Base-by-base conservation (phyloP, 768 basidiomycete species). In the Mycena pura region DNA sequence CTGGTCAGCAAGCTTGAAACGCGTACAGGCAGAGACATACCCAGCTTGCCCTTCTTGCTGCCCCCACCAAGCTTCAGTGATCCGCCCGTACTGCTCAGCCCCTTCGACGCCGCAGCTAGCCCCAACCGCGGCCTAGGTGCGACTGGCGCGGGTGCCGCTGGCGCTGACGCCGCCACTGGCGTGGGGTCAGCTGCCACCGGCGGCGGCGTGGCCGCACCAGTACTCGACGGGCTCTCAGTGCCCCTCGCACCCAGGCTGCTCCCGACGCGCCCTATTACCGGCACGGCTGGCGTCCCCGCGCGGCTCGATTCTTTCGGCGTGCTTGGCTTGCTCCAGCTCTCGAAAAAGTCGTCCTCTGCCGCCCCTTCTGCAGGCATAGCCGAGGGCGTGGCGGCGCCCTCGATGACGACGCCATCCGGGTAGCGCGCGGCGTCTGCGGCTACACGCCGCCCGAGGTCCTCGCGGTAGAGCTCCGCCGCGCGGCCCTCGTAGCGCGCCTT, bases 271-370 rank as follows among this genome's bases (percentile, higher is more conserved):
- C 60, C 64, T 1, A 62, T 1, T n/a, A 66, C 52, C 3, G 60
- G 64, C 19, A 66, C 52, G 25, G 62, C 60, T 10, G 64, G 64
- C 43, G 60, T 66, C 51, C 64, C 64, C 15, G 62, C 64, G 3
- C 64, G 64, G 36, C 64, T 65, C 40, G 55, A 54, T 40, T 62
- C 64, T 71, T 84, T 86, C 5, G 85, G 83, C 7, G 84, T 83
- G 31, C 81, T 76, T 1, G 93, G 90, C 73, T 96, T 96, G 64
- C 96, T 95, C 96, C 96, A 99, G 25, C 93, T 91, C 45, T 93
- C 88, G 78, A 98, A 99, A 77, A 99, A 99, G 72, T 98, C 96
- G 9, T 97, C 96, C 51, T 94, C 47, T 41, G 82, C 80, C 60
- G 72, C 72, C 54, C 76, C 79, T 28, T 69, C 75, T n/a, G 82